A percentile compares a stretch with the other conserved stretches of the same genome.
Conservation (phyloP, 148 eudicot species). For the Diospyros lotus region DNA sequence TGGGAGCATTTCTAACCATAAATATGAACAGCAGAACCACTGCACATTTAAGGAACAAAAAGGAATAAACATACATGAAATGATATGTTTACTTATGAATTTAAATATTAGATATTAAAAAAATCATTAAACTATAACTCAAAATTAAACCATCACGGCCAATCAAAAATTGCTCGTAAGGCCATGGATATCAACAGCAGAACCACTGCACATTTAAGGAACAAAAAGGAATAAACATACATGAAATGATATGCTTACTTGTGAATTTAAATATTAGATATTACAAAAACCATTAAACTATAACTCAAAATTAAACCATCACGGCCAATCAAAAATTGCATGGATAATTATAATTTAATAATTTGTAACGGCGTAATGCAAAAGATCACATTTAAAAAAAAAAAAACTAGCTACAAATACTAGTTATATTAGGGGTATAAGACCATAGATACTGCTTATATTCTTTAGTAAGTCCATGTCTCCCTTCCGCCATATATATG, state of each 20-base stretch:
- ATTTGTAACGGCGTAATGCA: neutral
- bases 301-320: neutral
- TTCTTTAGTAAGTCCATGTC: too few relatives aligned
- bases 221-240: neutral
- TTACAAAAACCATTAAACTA: neutral
- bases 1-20: neutral
- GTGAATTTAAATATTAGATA: neutral
- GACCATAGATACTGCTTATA: too few relatives aligned
- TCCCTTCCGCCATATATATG: too few relatives aligned
- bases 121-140: neutral
- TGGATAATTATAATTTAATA: neutral
- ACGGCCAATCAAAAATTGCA: neutral
- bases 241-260: neutral
- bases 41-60: neutral
- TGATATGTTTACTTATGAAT: neutral
- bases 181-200: neutral
- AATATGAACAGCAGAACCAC: neutral
- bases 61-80: neutral
- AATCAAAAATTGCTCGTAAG: neutral
- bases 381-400: too few relatives aligned
- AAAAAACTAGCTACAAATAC: too few relatives aligned
- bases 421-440: too few relatives aligned
- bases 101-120: neutral
- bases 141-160: neutral
- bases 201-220: neutral